Conservation (phyloP, 306 rosid species). For the Glycyrrhiza uralensis region DNA sequence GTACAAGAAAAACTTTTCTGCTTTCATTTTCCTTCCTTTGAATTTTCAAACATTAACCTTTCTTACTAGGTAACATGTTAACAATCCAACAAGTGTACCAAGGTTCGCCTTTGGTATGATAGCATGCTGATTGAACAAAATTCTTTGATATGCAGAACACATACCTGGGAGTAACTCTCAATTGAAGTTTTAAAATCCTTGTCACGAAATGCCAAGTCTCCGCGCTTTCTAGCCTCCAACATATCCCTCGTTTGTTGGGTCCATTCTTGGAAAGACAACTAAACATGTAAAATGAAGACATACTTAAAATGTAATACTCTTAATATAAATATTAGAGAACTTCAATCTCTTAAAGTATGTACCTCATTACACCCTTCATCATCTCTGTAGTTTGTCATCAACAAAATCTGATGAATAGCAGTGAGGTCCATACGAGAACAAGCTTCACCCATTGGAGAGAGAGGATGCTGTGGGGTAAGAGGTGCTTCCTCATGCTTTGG, state of each 20-base stretch:
- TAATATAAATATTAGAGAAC: not conserved
- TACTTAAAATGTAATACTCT: not conserved
- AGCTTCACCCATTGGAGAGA: conserved; percentile 69
- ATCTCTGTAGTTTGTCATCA: conserved; percentile 63
- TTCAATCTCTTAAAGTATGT: not conserved
- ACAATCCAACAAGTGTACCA: not conserved
- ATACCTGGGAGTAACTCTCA: conserved; percentile 67
- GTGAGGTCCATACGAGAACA: conserved; percentile 80
- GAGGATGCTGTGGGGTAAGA: conserved; percentile 64
- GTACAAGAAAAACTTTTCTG: not conserved
- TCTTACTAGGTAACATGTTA: not conserved
- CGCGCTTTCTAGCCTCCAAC: conserved; percentile 72
- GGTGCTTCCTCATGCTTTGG: conserved; percentile 70
- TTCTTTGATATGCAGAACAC: not conserved
- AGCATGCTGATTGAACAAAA: not conserved
- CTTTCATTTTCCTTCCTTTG: not conserved
- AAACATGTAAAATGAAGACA: not conserved
- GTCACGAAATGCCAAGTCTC: conserved; percentile 76
- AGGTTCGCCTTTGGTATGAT: not conserved
- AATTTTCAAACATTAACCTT: not conserved
- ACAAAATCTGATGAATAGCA: conserved; percentile 70
- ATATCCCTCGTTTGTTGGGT: conserved; percentile 77
- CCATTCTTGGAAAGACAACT: conserved; percentile 90
- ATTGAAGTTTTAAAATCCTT: conserved; percentile 66
- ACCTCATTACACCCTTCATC: conserved; percentile 82